Base-by-base conservation (phyloP, 148 eudicot genomes). In the Chenopodium formosanum region DNA sequence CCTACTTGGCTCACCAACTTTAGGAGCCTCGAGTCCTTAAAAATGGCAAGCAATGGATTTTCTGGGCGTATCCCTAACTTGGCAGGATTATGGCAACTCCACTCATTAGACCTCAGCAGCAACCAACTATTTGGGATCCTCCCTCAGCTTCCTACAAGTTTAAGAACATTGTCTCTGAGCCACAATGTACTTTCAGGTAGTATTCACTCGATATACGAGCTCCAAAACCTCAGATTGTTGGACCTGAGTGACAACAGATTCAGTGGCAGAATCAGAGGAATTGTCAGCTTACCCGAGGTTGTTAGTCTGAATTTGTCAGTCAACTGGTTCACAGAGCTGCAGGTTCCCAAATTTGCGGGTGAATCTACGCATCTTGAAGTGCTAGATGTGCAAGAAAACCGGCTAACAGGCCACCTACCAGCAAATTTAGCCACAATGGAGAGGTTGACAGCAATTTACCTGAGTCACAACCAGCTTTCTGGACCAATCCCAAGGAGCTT, bases 201-300 rank as follows among this genome's bases (percentile, higher is more conserved):
- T 70, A 78, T 94, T 65, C 78, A 89, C 58, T 73, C 83, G 1
- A 22, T 91, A 25, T 52, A 48, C 34, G 86, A 79, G 84, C 90
- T 94, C 25, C 60, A 40, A 75, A 77, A 75, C 48, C 83, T 94
- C 13, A 72, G 20, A 74, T 25, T 53, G 64, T 16, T 92, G 47
- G 97, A 94, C 32, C 48, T 91, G 32, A 91, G 95, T 69, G 88
- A 88, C 13, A 94, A 94, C 86, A 86, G 90, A 74, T 84, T 94
- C 46, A 85, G 90, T 0, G 95, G 94, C 0, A 12, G 79, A 23
- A 85, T 94, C 73, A 74, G 82, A 16, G 90, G 80, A 67, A 81
- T 91, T 12, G 84, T 94, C 3, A 80, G 86, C 25, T 76, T 90
- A 58, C 95, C 95, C 1, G 82, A 84, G 78, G 62, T 91, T 23